Evolutionary conservation across 108 stramenopile genomes (phyloP).

Genomic region (Cyclotella sp.): DNA sequence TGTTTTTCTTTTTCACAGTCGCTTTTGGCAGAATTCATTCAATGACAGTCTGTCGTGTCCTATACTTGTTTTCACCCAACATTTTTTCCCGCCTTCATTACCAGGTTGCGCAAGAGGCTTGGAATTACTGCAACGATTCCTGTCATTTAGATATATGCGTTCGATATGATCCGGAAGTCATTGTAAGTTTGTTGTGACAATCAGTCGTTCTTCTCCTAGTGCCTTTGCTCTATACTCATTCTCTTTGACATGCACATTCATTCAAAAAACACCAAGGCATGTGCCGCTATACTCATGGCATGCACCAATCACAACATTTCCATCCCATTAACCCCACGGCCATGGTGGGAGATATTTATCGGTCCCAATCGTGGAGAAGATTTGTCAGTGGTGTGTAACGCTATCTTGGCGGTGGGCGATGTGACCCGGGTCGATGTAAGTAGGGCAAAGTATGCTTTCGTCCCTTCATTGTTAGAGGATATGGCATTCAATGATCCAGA

Average conservation of each 20-base stretch:
- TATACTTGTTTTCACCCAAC: neutral
- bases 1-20: neutral
- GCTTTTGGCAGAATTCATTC: neutral
- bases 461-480: constrained; percentile 53
- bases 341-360: constrained; percentile 78
- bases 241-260: neutral
- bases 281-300: constrained; percentile 67
- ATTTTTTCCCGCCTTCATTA: neutral
- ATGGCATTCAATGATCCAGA: constrained; percentile 73
- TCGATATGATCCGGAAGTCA: constrained; percentile 70
- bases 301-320: constrained; percentile 40
- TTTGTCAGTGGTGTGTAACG: constrained; percentile 61
- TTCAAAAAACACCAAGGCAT: constrained; percentile 40
- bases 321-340: constrained; percentile 57
- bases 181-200: constrained; percentile 48
- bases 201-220: neutral
- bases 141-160: constrained; percentile 82
- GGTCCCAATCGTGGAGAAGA: constrained; percentile 45
- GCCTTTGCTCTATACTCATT: constrained; percentile 1
- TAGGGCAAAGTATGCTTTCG: constrained; percentile 46
- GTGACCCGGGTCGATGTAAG: constrained; percentile 10
- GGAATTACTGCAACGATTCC: constrained; percentile 91
- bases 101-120: constrained; percentile 69
- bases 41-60: neutral
- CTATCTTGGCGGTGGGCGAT: constrained; percentile 59